Base-by-base conservation (phyloP, 2,329 filamentous ascomycete species). In the Aspergillus transmontanensis region DNA sequence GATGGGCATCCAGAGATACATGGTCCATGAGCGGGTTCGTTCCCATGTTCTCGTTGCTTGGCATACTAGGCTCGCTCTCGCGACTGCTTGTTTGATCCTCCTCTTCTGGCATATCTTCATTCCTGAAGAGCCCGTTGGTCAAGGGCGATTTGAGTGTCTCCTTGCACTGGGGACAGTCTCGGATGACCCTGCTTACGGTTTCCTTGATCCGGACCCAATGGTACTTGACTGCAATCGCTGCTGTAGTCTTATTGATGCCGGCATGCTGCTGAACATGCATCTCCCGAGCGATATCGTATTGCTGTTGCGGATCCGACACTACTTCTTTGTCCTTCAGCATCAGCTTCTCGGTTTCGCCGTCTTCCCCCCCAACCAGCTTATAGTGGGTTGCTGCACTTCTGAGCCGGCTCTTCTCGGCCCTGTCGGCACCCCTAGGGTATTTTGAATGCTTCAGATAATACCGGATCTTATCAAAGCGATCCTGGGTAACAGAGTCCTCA, bases 281-380 rank as follows among this genome's bases (percentile, higher is more conserved):
- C 62, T 85, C 83, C 53, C 91, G 85, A 14, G 94, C 92, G 71
- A 98, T 95, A 64, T 95, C 92, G 77, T 96, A 96, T 81, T 99
- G 95, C 68, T 89, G 87, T 72, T 91, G 88, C 14, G 93, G 92
- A 77, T 97, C 94, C 30, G 92, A 91, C 65, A 99, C 92, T 64
- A 99, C 94, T 80, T 98, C 94, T 79, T 98, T 98, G 75, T 94
- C 94, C 80, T 97, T 97, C 72, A 98, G 87, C 92, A 97, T 96
- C 68, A 98, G 84, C 76, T 92, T 92, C 75, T 94, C 92, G 3
- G 73, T 69, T 34, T 79, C 81, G 5, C 82, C 80, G 53, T 83
- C 80, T 28, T 80, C 75, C 0, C 80, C 81, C 7, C 82, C 81
- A 12, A 86, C 78, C 39, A 97, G 88, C 79, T 95, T 95, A 83